phyloP scores from a whole-genome alignment of 208 protist species.

The Acanthamoeba royreba region DNA sequence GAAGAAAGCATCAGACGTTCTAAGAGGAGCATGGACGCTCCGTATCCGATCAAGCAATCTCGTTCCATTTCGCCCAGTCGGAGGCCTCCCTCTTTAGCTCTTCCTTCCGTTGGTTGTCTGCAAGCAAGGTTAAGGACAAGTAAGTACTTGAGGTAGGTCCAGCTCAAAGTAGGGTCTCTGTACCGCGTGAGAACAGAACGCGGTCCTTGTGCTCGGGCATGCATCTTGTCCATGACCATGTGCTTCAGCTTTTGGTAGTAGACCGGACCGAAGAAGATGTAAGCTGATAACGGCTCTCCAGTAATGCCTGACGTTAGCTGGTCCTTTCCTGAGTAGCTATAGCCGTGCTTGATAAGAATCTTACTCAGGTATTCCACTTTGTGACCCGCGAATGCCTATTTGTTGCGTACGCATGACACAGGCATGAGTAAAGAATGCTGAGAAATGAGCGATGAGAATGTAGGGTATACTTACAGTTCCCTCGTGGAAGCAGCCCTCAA shows the following conservation, averaged over 20 bases:
- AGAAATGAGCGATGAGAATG: not conserved
- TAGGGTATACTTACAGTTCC: conserved; percentile 81
- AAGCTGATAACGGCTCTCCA: conserved; percentile 94
- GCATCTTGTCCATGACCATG: conserved; percentile 99
- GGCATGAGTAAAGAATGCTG: not conserved
- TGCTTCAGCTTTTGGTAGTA: conserved; percentile 99
- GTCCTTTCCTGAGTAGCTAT: conserved; percentile 98
- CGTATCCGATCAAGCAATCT: conserved; percentile 96
- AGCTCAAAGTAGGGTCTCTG: too few species aligned
- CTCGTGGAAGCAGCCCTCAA: conserved; percentile 89
- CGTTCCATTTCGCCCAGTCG: conserved; percentile 99
- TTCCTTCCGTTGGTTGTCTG: conserved; percentile 98
- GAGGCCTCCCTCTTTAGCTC: conserved; percentile 96
- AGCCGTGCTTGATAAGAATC: conserved; percentile 90
- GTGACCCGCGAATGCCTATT: conserved; percentile 93
- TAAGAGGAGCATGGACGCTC: conserved; percentile 87
- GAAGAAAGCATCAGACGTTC: conserved; percentile 97
- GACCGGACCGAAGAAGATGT: conserved; percentile 99
- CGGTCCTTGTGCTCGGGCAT: conserved; percentile 91
- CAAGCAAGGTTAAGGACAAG: too few species aligned
- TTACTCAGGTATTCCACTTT: conserved; percentile 90
- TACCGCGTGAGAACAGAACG: not conserved
- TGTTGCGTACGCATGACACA: not conserved
- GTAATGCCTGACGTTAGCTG: conserved; percentile 92
- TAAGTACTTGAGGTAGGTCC: too few species aligned